Base-by-base conservation (phyloP, 305 asterid species). In the Fraxinus xanthoxyloides region DNA sequence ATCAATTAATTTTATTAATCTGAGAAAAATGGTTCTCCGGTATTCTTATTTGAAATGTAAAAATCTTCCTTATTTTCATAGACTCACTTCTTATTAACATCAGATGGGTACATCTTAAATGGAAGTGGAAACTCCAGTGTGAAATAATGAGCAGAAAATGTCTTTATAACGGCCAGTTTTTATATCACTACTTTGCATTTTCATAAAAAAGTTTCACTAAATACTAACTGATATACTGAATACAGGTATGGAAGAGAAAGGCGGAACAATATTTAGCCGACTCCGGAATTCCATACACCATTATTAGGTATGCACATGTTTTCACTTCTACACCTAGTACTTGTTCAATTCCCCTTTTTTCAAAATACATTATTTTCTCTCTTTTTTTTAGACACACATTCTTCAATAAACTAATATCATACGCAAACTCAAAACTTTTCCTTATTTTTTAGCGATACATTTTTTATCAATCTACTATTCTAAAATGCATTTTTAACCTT, bases 231-330 rank as follows among this genome's bases (percentile, higher is more conserved):
- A 24, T 80, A 32, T 48, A 21, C 26, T 4, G 23, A 24, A 43
- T 54, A 32, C 83, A 89, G 92, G n/a, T 89, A 15, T 88, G 92
- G 92, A 89, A 89, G 87, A 91, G 99, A 86, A 94, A 92, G 82
- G 94, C 97, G 0, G 99, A 95, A 84, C 92, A 95, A 74, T 94
- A 94, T 76, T 87, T 95, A 90, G 94, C 97, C 36, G 93, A 94
- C 67, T 95, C 98, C 1, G 98, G 98, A 38, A 82, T 95, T 79
- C 96, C 97, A 1, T 95, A 94, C 91, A 92, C 99, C 76, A 95
- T 95, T 36, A 94, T 95, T 78, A 90, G 99, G 99, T 91, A 77
- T 75, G 84, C 35, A 54, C 70, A 19, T 75, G 6, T 72, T 15
- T 59, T 81, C 36, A 17, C 30, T 81, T 73, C 81, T 67, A 7